Base-by-base conservation (phyloP, 179 eudicot genomes). In the Beta lomatogona region DNA sequence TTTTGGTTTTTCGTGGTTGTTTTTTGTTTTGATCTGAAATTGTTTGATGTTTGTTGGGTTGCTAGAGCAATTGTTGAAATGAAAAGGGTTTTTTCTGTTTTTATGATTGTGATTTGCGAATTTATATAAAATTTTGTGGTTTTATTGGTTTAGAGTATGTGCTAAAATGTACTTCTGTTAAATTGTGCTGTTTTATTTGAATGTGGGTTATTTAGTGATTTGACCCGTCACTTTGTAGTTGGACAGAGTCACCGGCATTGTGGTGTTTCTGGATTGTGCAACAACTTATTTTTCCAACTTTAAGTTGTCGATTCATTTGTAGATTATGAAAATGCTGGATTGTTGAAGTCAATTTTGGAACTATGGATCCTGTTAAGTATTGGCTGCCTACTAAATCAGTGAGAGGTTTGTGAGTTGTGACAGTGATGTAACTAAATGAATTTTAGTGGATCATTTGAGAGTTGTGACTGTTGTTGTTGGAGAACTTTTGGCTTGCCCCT, bases 21-120 rank as follows among this genome's bases (percentile, higher is more conserved):
- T n/a, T n/a, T n/a, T n/a, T n/a, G n/a, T n/a, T n/a, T n/a, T n/a
- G n/a, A n/a, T n/a, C n/a, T n/a, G n/a, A n/a, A n/a, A n/a, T n/a
- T n/a, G n/a, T 79, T 57, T n/a, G 55, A 9, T 79, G 1, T 80
- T 73, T 67, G 14, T 21, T 81, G 73, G 61, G 55, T 66, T 74
- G 28, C 50, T 70, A 21, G 48, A 18, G 16, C 12, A 4, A 66
- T 14, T 46, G 13, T 12, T 71, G 75, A 58, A 19, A 3, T 25
- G 63, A 54, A 55, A 19, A 72, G 46, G 58, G 54, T n/a, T 15
- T 73, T 48, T 46, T 68, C 41, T 50, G 4, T 75, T 75, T 81
- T 13, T 50, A 22, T 76, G 59, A n/a, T 28, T 52, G 66, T 64
- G 48, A 31, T 64, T 11, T 55, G 14, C 14, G 14, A 14, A 15